Percentiles rank a stretch among this genome's conserved stretches.
phyloP scores from a whole-genome alignment of 2,329 filamentous ascomycete genomes.

The Cercospora berteroae region DNA sequence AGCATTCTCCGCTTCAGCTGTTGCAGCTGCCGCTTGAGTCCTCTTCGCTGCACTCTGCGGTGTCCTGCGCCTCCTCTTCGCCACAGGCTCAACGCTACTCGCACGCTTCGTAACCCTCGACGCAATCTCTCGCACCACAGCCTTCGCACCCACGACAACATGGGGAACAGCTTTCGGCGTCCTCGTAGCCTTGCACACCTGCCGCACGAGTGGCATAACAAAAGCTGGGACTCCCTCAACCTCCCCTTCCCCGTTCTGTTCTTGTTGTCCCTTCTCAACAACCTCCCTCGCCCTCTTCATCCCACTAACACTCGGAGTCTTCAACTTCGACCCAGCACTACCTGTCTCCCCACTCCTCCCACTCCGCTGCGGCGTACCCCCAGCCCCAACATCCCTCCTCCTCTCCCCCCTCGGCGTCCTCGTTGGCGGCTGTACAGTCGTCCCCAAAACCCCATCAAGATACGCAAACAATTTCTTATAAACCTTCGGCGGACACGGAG shows the following conservation, averaged over 20 bases:
- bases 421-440: slow-evolving; percentile 33
- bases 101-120: slow-evolving; percentile 8
- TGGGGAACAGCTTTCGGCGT: slow-evolving; percentile 25
- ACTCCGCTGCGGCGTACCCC: background rate
- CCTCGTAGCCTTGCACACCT: slow-evolving; percentile 44
- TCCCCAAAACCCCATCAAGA: slow-evolving; percentile 66
- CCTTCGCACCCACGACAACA: slow-evolving; percentile 23
- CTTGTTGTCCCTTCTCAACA: background rate
- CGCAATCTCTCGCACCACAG: slow-evolving; percentile 21
- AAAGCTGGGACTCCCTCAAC: slow-evolving; percentile 14
- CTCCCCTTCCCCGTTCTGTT: background rate
- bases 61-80: background rate
- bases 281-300: slow-evolving; percentile 6
- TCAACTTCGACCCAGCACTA: slow-evolving; percentile 4
- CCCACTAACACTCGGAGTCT: slow-evolving; percentile 14
- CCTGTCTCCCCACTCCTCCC: slow-evolving; percentile 6
- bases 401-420: slow-evolving; percentile 32
- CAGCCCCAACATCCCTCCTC: slow-evolving; percentile 9
- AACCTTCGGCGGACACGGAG: slow-evolving; percentile 73
- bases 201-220: slow-evolving; percentile 48
- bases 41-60: slow-evolving; percentile 10
- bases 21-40: slow-evolving; percentile 14
- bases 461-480: slow-evolving; percentile 84
- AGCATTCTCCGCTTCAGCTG: background rate
- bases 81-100: background rate